Evolutionary conservation across 208 protist genomes (phyloP).

Genomic region (Leishmania guyanensis): DNA sequence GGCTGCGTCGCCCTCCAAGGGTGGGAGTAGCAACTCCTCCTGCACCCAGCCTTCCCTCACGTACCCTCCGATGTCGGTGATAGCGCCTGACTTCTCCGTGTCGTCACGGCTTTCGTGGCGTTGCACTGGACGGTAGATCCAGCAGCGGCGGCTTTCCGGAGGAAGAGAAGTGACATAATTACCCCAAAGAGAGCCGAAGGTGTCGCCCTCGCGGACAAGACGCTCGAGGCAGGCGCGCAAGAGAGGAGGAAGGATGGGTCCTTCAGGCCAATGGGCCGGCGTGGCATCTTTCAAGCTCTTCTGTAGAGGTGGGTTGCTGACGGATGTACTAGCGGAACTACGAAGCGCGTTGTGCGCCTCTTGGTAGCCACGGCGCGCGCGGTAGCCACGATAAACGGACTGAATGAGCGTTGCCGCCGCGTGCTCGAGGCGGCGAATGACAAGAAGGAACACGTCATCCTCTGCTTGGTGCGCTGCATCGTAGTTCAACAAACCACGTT

Average conservation of each 20-base stretch:
- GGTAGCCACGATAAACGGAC: slow-evolving; percentile 52
- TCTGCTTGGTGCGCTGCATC: slow-evolving; percentile 54
- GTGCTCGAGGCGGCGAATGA: slow-evolving; percentile 45
- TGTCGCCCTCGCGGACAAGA: slow-evolving; percentile 16
- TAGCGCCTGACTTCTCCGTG: neutral
- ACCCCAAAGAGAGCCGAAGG: slow-evolving; percentile 8
- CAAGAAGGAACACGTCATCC: slow-evolving; percentile 69
- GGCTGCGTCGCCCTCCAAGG: slow-evolving; percentile 39
- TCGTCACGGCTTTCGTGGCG: slow-evolving; percentile 35
- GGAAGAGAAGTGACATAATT: slow-evolving; percentile 32
- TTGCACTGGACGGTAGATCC: slow-evolving; percentile 33
- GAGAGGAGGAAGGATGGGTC: neutral
- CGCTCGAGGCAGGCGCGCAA: slow-evolving; percentile 14
- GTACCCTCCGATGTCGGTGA: neutral
- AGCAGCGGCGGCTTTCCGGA: slow-evolving; percentile 27
- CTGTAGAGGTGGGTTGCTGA: neutral
- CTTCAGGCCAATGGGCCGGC: no score
- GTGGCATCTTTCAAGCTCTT: neutral
- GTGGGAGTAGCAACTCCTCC: slow-evolving; percentile 58
- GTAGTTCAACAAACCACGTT: slow-evolving; percentile 20
- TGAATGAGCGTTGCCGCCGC: slow-evolving; percentile 73
- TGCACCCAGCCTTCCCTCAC: slow-evolving; percentile 59
- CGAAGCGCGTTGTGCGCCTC: slow-evolving; percentile 14
- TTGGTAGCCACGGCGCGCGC: slow-evolving; percentile 42
- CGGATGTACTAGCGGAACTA: slow-evolving; percentile 12